Evolutionary conservation across 768 basidiomycete genomes (phyloP).

Genomic region (Rhodosporidiobolus odoratus): DNA sequence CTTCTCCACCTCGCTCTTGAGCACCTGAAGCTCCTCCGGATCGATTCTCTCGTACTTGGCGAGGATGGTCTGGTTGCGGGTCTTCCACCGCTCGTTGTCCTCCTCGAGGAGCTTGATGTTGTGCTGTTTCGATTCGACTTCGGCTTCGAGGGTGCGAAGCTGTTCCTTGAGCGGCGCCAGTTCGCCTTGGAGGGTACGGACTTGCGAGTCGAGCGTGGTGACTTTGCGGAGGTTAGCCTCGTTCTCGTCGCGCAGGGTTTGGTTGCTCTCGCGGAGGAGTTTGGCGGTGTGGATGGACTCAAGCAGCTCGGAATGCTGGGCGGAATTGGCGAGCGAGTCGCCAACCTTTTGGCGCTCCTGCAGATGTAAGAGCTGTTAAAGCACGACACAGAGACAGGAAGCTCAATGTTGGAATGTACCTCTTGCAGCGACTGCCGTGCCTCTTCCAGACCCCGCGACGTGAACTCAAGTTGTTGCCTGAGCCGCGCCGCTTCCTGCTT

Average conservation of each 20-base stretch:
- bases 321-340: conserved; percentile 63
- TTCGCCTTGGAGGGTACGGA: conserved; percentile 58
- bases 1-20: conserved; percentile 59
- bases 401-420: too few relatives aligned
- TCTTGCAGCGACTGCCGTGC: conserved; percentile 65
- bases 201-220: conserved; percentile 49
- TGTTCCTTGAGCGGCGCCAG: conserved; percentile 72
- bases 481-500: conserved; percentile 69
- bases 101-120: conserved; percentile 67
- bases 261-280: conserved; percentile 79
- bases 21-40: conserved; percentile 70
- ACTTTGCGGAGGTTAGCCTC: conserved; percentile 66
- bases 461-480: conserved; percentile 68
- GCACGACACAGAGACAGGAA: not conserved
- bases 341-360: conserved; percentile 78
- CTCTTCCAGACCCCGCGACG: conserved; percentile 65
- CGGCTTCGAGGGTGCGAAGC: conserved; percentile 61
- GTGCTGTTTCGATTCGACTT: conserved; percentile 63
- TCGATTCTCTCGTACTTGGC: conserved; percentile 88
- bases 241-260: conserved; percentile 70
- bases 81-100: conserved; percentile 76
- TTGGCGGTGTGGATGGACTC: conserved; percentile 83
- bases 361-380: not conserved
- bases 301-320: conserved; percentile 75
- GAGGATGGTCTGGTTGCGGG: conserved; percentile 70